Base-by-base conservation (phyloP, 257 asterid species). In the Petunia axillaris region DNA sequence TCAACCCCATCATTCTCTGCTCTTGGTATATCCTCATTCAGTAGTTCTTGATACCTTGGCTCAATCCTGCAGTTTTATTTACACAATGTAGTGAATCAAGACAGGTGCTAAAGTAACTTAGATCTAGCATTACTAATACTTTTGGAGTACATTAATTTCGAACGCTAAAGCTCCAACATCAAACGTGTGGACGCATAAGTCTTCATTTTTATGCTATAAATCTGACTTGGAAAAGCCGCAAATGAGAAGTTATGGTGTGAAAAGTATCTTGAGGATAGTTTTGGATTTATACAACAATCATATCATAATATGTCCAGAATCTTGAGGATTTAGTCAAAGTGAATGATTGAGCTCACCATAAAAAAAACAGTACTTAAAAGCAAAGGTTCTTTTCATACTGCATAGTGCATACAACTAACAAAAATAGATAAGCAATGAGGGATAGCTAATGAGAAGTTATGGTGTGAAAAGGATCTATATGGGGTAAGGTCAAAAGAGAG, bases 11-110 rank as follows among this genome's bases (percentile, higher is more conserved):
- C 85, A 73, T 87, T 83, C 77, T 88, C 96, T 37, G 89, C 98
- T 39, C 79, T 80, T 2, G 96, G 96, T 60, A 95, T 91, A 81
- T 91, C 92, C 0, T 81, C 90, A 43, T 80, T 82, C 38, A 78
- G 91, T 82, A 95, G 77, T 83, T 95, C 99, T 87, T 95, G 99
- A 76, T 95, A 95, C 80, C 86, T 81, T 2, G 99, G 98, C 44
- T 92, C 96, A 77, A 95, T 90, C 98, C 99, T 95, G 89, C 64
- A 83, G 16, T 46, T 54, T 46, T 40, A 59, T 53, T 39, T 43
- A n/a, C 48, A 11, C 6, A 52, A 64, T 57, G 25, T 55, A 77
- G 6, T 59, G 5, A 59, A 9, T 9, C 8, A 57, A 36, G 25
- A 14, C 11, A 14, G 48, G 8, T 39, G 14, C 11, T 39, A 40